Evolutionary conservation across 768 basidiomycete genomes (phyloP), one percentile per base, ranked within the genome.

Genomic region (Termitomyces sp.): DNA sequence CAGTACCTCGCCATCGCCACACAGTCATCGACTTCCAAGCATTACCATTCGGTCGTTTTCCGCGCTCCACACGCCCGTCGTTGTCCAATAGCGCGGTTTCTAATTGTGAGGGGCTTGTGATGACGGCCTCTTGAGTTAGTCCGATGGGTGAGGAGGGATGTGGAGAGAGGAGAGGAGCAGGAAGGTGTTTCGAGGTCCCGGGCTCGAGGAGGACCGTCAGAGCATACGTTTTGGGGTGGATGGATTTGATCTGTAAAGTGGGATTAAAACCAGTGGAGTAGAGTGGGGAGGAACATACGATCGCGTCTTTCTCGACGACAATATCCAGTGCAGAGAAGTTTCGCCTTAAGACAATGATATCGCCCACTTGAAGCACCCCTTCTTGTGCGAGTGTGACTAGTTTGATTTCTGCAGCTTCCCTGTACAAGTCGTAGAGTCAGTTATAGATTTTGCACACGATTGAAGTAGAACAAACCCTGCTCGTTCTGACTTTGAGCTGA

Each of bases 21-120:
- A 86, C 71, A 6, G 80, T 79, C 61, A 86, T 73, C 9, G 68
- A 66, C 66, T 86, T 86, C 83, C 83, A 85, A 4, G 83, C 82
- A 58, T 83, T 82, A 7, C 76, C 80, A 58, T 81, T 76, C 3
- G 79, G 76, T 30, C 80, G 65, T n/a, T 59, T 54, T 8, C 55
- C 71, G 70, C 12, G 68, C 12, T 77, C 74, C 1, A 84, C 71
- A 4, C 81, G 75, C 2, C 78, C 81, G 58, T 85, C 81, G 0
- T 76, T 68, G 56, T 85, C 82, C 8, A 85, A 71, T 7, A 86
- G 58, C 0, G 68, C 78, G 0, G 73, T 78, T 67, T 86, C 85
- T 16, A 87, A 75, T 66, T 78, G 78, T 3, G 73, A 67, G 1
- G 83, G 78, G 45, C 71, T 75, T 4, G 74, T 74, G 55, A 81